Percentiles rank a stretch among this genome's conserved stretches.
Conservation (phyloP, 2,329 filamentous ascomycete species). For the Colletotrichum echinochloae region DNA sequence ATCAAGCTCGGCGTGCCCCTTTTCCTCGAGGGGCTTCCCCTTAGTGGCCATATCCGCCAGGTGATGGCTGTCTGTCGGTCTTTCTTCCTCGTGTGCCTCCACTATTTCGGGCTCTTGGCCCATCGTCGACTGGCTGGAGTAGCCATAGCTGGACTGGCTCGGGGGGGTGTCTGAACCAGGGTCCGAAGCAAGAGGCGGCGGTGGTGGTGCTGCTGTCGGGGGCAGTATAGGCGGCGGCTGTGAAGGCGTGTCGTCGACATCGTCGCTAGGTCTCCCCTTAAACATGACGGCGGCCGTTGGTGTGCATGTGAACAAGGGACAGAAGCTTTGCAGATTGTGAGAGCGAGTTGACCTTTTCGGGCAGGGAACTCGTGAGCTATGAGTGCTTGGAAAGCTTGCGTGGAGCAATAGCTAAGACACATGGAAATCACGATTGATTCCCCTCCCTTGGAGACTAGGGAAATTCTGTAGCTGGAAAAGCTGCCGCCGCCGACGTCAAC, state of each 20-base stretch:
- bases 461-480: not conserved
- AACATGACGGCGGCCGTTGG: constrained; percentile 21
- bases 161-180: not conserved
- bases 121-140: constrained; percentile 37
- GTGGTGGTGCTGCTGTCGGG: not conserved
- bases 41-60: constrained; percentile 49
- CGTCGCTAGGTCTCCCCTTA: constrained; percentile 24
- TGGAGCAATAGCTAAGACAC: constrained; percentile 8
- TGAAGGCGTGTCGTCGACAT: constrained; percentile 16
- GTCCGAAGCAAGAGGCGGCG: not conserved
- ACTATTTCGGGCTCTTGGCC: constrained; percentile 48
- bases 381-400: not conserved
- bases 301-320: not conserved
- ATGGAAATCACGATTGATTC: constrained; percentile 7
- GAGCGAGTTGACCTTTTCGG: too few species aligned
- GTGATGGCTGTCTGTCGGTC: constrained; percentile 52
- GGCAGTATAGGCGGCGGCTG: constrained; percentile 11
- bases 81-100: constrained; percentile 45
- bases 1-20: constrained; percentile 60
- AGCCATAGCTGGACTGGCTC: constrained; percentile 23
- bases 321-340: not conserved
- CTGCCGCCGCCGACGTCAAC: constrained; percentile 40
- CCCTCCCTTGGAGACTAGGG: not conserved
- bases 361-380: constrained; percentile 4
- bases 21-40: constrained; percentile 50